Percentiles rank a stretch among this genome's conserved stretches.
Evolutionary conservation across 2,329 filamentous ascomycete genomes (phyloP).

Genomic region (Trichoderma atroviride): DNA sequence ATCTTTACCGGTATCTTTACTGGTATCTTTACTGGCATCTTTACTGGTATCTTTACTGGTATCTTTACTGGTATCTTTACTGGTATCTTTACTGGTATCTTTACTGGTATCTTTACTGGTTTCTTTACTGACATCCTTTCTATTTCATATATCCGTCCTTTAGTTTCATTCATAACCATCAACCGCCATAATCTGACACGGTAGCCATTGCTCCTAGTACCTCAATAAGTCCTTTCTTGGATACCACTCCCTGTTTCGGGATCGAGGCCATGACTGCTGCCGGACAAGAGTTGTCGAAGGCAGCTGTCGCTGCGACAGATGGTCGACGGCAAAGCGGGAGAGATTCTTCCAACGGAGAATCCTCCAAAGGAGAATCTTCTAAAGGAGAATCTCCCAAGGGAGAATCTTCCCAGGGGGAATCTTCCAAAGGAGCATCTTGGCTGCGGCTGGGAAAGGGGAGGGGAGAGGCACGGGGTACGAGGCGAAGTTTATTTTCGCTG

Average conservation of each 20-base stretch:
- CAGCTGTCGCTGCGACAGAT: neutral
- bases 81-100: no score
- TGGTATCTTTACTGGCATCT: no score
- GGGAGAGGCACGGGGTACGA: neutral
- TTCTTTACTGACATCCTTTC: no score
- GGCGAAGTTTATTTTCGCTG: neutral
- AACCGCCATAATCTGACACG: neutral
- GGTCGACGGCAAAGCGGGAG: neutral
- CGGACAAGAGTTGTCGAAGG: neutral
- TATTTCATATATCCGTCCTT: neutral
- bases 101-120: no score
- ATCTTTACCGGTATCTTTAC: no score
- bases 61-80: no score
- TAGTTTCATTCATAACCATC: neutral
- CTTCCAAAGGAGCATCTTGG: neutral
- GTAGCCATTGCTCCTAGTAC: neutral
- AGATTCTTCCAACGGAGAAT: neutral
- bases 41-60: no score
- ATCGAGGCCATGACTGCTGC: neutral
- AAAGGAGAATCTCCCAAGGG: neutral
- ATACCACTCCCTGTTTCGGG: neutral
- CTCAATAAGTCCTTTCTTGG: neutral
- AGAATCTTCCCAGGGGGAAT: neutral
- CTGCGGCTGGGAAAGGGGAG: neutral
- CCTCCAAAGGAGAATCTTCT: neutral